Conservation (phyloP, 805 yeast species). For the Starmerella apicola region DNA sequence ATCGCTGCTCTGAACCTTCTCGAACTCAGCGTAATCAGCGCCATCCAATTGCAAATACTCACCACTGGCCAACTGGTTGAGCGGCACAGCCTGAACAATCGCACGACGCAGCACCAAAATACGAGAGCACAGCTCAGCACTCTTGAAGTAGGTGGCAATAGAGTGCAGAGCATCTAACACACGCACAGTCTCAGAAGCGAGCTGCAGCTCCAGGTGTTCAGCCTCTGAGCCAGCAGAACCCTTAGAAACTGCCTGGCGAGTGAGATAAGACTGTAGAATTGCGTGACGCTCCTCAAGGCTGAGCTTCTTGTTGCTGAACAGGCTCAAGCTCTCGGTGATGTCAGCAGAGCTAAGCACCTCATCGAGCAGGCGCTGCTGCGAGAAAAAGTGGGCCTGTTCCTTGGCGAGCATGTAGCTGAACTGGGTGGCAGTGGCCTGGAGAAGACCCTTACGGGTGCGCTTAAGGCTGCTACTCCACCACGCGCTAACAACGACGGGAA, state of each 20-base stretch:
- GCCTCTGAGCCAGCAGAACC: too few species aligned
- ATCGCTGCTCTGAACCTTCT: not conserved
- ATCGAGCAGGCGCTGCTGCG: constrained; percentile 40
- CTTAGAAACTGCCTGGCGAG: constrained; percentile 33
- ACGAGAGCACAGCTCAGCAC: constrained; percentile 47
- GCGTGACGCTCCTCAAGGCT: constrained; percentile 30
- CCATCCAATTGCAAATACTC: constrained; percentile 75
- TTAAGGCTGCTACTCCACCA: constrained; percentile 86
- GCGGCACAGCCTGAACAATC: constrained; percentile 61
- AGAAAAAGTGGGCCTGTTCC: constrained; percentile 38
- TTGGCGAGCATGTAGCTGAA: constrained; percentile 65
- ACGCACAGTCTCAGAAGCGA: constrained; percentile 52
- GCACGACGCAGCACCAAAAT: constrained; percentile 58
- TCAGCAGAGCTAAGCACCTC: constrained; percentile 62
- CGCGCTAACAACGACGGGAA: constrained; percentile 67
- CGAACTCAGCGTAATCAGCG: constrained; percentile 35
- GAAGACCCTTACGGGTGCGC: constrained; percentile 71
- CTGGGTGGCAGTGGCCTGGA: constrained; percentile 67
- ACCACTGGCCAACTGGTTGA: constrained; percentile 37
- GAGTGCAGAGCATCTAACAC: constrained; percentile 64
- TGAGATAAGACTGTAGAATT: constrained; percentile 46
- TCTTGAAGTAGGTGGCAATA: constrained; percentile 69
- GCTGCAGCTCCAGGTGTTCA: constrained; percentile 41
- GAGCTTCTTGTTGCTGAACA: constrained; percentile 14
- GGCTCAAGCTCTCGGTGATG: constrained; percentile 28